Conservation (phyloP, 148 eudicot genomes). For the Dianthus caryophyllus region DNA sequence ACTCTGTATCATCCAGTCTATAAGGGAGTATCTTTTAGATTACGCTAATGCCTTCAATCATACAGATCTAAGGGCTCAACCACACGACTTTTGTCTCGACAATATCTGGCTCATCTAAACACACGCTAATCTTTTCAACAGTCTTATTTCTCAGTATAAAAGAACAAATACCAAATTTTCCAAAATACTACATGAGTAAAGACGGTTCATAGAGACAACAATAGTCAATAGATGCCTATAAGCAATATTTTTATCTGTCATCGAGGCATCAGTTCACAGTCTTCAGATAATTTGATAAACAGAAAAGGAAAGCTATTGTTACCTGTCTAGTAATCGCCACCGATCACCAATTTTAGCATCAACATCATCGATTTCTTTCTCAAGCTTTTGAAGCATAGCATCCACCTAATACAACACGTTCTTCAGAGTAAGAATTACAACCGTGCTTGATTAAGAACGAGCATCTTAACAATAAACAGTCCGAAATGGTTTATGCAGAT, state of each 20-base stretch:
- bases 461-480: neutral
- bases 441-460: neutral
- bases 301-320: neutral
- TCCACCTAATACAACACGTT: constrained; percentile 53
- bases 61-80: neutral
- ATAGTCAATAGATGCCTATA: neutral
- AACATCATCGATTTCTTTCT: constrained; percentile 77
- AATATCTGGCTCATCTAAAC: neutral
- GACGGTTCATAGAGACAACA: neutral
- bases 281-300: neutral
- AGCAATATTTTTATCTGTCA: no score
- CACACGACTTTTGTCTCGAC: no score
- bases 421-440: neutral
- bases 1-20: no score
- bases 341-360: constrained; percentile 68
- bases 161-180: neutral
- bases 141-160: neutral
- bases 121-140: neutral
- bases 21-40: no score
- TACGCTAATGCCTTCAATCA: neutral
- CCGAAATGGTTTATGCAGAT: constrained; percentile 1
- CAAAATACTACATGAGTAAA: neutral
- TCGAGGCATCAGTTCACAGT: no score
- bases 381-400: constrained; percentile 72
- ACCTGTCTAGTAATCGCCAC: constrained; percentile 69